A percentile compares a stretch with the other conserved stretches of the same genome.
Conservation (phyloP, 176 grass and related monocot genomes). For the Chrysopogon serrulatus region DNA sequence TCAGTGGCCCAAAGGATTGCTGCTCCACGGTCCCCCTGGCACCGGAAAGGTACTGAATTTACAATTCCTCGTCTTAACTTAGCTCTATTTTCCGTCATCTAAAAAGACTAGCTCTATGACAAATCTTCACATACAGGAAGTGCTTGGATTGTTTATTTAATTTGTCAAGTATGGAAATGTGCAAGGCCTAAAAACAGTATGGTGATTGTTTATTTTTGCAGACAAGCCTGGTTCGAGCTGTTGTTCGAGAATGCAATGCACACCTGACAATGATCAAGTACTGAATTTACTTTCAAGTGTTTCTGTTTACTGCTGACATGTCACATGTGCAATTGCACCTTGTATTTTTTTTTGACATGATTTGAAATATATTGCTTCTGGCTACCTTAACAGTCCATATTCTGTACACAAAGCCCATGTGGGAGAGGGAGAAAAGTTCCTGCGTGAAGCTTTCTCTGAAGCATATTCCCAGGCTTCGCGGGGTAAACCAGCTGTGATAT, state of each 20-base stretch:
- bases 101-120: no score
- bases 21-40: slow-evolving; percentile 83
- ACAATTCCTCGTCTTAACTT: not conserved
- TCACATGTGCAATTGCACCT: not conserved
- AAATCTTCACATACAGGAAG: no score
- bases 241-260: slow-evolving; percentile 70
- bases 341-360: not conserved
- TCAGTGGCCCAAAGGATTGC: slow-evolving; percentile 86
- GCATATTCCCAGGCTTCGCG: slow-evolving; percentile 55
- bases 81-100: not conserved
- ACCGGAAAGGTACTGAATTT: slow-evolving; percentile 73
- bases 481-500: slow-evolving; percentile 78
- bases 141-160: not conserved
- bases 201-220: slow-evolving; percentile 30
- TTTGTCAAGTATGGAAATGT: not conserved
- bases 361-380: not conserved
- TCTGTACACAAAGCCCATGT: slow-evolving; percentile 76
- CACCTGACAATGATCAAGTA: slow-evolving; percentile 79
- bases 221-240: slow-evolving; percentile 83
- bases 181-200: not conserved
- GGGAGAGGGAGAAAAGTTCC: slow-evolving; percentile 79
- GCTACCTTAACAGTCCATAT: slow-evolving; percentile 43
- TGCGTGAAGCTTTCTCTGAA: slow-evolving; percentile 76
- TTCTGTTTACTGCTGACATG: not conserved
- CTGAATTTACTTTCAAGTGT: not conserved